phyloP scores from a whole-genome alignment of 2,329 filamentous ascomycete species.

The Clonostachys rosea region DNA sequence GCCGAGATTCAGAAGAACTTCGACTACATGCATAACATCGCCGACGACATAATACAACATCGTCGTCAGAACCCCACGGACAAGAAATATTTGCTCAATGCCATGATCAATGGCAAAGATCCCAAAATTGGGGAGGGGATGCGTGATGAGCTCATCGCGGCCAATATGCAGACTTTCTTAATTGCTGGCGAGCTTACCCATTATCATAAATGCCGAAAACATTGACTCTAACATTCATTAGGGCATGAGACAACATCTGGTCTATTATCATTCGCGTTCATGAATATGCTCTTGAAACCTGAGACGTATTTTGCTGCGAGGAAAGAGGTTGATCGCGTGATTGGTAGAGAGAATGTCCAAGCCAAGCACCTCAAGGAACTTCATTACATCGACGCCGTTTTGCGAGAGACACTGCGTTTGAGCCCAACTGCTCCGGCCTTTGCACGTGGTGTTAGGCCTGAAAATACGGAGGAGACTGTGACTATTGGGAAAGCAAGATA shows the following conservation, averaged over 20 bases:
- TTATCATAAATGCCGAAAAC: too few species aligned
- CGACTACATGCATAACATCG: conserved; percentile 42
- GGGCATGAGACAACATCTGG: conserved; percentile 67
- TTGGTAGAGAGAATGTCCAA: conserved; percentile 52
- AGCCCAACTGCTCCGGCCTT: neutral
- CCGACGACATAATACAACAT: conserved; percentile 43
- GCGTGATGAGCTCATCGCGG: conserved; percentile 56
- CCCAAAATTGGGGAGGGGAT: conserved; percentile 63
- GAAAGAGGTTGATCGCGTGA: conserved; percentile 61
- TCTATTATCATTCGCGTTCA: conserved; percentile 60
- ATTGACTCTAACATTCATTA: conserved; percentile 11
- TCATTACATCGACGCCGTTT: conserved; percentile 57
- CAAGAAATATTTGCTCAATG: conserved; percentile 59
- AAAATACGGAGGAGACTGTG: conserved; percentile 11
- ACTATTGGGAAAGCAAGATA: conserved; percentile 12
- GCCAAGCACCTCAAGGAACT: conserved; percentile 60
- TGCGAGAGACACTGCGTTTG: conserved; percentile 2
- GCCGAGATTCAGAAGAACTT: conserved; percentile 42
- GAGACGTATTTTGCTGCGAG: conserved; percentile 55
- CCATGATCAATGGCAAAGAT: conserved; percentile 65
- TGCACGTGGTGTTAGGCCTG: conserved; percentile 18
- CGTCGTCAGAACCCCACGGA: conserved; percentile 48
- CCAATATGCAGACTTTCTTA: conserved; percentile 71
- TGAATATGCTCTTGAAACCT: conserved; percentile 60
- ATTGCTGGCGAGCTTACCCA: conserved; percentile 43